A percentile compares a stretch with the other conserved stretches of the same genome.
Evolutionary conservation across 176 grass and related monocot genomes (phyloP).

Genomic region (Oryza glumipatula): DNA sequence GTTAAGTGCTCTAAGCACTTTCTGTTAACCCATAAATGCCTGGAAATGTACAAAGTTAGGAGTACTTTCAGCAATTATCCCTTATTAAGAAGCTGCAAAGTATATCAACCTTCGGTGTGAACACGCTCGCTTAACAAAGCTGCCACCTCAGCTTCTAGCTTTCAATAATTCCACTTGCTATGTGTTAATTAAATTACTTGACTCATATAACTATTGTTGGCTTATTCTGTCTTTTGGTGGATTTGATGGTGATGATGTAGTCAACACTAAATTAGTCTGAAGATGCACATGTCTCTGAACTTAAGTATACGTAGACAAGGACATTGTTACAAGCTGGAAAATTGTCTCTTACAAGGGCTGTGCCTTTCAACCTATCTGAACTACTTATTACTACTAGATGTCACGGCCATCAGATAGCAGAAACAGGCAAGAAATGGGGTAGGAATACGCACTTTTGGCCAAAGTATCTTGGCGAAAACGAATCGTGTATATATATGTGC

Average conservation of each 20-base stretch:
- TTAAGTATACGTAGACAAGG: not conserved
- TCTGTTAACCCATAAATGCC: no score
- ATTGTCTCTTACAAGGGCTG: not conserved
- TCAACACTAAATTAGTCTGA: not conserved
- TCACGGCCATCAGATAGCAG: not conserved
- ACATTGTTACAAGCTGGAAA: not conserved
- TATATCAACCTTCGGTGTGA: no score
- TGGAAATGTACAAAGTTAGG: no score
- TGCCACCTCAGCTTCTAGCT: not conserved
- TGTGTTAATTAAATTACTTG: not conserved
- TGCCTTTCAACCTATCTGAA: not conserved
- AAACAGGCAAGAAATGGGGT: not conserved
- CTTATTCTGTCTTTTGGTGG: not conserved
- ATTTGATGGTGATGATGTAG: not conserved
- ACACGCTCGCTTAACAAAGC: not conserved
- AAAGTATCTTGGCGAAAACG: not conserved
- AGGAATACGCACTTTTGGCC: not conserved
- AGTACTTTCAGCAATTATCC: no score
- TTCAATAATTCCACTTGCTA: not conserved
- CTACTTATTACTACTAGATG: not conserved
- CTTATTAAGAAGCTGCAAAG: no score
- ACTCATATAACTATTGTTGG: not conserved
- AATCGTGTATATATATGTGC: not conserved
- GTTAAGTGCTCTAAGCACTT: no score
- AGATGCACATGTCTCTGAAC: not conserved